Evolutionary conservation across 139 green algal genomes (phyloP), one percentile per base, ranked within the genome.

Genomic region (Yamagishiella unicocca): DNA sequence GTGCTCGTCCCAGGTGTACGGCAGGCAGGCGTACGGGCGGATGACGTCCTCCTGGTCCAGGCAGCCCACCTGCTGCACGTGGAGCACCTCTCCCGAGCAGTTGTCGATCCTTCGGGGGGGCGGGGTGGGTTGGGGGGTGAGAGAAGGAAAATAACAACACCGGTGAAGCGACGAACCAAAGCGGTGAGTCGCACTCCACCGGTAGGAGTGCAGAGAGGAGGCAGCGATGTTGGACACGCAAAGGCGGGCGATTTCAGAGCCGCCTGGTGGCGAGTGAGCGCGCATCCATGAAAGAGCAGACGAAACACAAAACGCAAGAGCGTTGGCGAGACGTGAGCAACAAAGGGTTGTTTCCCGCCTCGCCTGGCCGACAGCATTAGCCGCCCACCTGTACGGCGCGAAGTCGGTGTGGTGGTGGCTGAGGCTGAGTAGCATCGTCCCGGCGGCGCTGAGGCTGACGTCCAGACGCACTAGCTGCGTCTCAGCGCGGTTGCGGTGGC

Each of bases 1-100:
- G 9, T 95, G 96, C 85, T 98, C 95, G 78, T 98, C 96, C 96
- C 96, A 98, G 1, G 96, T 93, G 83, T 96, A 98, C 38, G 92
- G 89, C 58, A 97, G 83, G 53, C 91, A 94, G 62, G 91, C 95
- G 92, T 97, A 98, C 14, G 96, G 95, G 35, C 93, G 90, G 40
- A 98, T 86, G 50, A 97, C 90, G 80, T 98, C 96, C 86, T 96
- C 93, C 77, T 95, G 89, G 54, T 95, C 92, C 74, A 83, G 12
- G 70, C 91, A 93, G 5, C 91, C 90, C 1, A 87, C 90, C 79
- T 97, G 95, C 46, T 92, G 91, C 21, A 94, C 88, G 40, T 96
- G 91, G 45, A 98, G 89, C 42, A 81, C 92, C 80, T 95, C 90
- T 25, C 84, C 75, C 2, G 95, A 95, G 93, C 92, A 97, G 89